A percentile compares a stretch with the other conserved stretches of the same genome.
Conservation (phyloP, 768 basidiomycete species). For the Gymnopilus dilepis region DNA sequence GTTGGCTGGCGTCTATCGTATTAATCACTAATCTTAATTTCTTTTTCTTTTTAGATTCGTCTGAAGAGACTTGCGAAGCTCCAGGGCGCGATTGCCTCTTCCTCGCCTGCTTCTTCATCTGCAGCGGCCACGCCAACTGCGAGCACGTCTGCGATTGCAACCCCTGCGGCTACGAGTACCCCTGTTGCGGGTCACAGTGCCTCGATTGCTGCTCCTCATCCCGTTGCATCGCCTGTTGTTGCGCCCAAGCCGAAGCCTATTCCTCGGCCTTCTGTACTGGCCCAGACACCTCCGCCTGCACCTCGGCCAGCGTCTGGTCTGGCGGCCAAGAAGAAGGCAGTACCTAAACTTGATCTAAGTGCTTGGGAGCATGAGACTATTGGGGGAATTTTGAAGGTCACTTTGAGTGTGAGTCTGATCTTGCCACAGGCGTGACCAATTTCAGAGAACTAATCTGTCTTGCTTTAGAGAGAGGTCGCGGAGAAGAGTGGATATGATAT, state of each 20-base stretch:
- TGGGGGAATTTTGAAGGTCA: constrained; percentile 72
- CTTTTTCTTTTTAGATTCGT: constrained; percentile 70
- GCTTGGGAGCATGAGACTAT: constrained; percentile 81
- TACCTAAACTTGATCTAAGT: constrained; percentile 54
- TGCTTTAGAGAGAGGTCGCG: constrained; percentile 57
- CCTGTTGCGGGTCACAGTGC: constrained; percentile 20
- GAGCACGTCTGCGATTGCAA: neutral
- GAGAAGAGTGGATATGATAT: constrained; percentile 66
- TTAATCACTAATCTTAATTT: neutral
- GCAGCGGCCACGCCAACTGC: constrained; percentile 30
- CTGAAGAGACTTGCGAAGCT: constrained; percentile 90
- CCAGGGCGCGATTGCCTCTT: constrained; percentile 46
- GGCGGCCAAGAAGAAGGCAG: constrained; percentile 58
- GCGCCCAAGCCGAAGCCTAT: constrained; percentile 38
- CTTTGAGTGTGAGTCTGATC: constrained; percentile 69
- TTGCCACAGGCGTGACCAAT: too few relatives aligned
- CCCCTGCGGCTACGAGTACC: neutral
- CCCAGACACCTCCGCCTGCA: constrained; percentile 37
- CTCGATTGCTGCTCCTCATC: constrained; percentile 24
- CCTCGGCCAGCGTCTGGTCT: constrained; percentile 37
- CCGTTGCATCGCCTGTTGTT: constrained; percentile 23
- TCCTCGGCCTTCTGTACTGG: constrained; percentile 34
- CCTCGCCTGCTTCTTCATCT: constrained; percentile 39
- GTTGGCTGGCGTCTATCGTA: neutral
- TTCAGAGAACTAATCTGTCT: too few relatives aligned